Evolutionary conservation across 192 early-diverging fungal species (phyloP).

Genomic region (Coemansia aciculifera): DNA sequence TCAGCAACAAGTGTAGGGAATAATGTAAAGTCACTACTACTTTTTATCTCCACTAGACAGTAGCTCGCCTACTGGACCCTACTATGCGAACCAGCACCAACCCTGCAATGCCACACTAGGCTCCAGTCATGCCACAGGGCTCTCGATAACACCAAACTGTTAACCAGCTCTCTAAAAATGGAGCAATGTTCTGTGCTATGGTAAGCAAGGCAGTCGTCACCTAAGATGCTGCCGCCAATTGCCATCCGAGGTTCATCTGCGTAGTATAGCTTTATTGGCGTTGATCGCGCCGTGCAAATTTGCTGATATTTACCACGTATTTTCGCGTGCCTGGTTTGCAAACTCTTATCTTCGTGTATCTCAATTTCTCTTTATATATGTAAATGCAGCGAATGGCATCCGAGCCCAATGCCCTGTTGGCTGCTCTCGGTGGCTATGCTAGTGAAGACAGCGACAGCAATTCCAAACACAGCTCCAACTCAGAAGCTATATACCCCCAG

Average conservation of each 20-base stretch:
- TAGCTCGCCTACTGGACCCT: background rate
- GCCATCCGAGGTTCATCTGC: background rate
- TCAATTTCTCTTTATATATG: background rate
- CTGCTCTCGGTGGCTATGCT: conserved; percentile 44
- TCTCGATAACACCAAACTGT: background rate
- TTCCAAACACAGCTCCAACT: background rate
- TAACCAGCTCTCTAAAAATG: background rate
- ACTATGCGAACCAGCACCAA: background rate
- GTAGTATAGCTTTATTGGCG: background rate
- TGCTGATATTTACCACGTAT: background rate
- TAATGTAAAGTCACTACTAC: background rate
- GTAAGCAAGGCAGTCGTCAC: background rate
- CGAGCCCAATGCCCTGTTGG: conserved; percentile 29
- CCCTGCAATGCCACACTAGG: background rate
- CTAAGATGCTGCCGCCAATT: background rate
- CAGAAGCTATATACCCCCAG: background rate
- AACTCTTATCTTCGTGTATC: background rate
- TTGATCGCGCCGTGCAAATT: background rate
- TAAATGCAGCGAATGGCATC: conserved; percentile 22
- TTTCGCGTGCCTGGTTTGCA: background rate
- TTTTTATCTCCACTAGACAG: background rate
- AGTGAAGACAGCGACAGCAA: conserved; percentile 32
- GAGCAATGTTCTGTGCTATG: background rate
- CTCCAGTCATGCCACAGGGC: background rate
- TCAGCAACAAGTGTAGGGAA: background rate